A percentile compares a stretch with the other conserved stretches of the same genome.
Conservation (phyloP, 164 flowering plant species). For the Sextonia rubra region DNA sequence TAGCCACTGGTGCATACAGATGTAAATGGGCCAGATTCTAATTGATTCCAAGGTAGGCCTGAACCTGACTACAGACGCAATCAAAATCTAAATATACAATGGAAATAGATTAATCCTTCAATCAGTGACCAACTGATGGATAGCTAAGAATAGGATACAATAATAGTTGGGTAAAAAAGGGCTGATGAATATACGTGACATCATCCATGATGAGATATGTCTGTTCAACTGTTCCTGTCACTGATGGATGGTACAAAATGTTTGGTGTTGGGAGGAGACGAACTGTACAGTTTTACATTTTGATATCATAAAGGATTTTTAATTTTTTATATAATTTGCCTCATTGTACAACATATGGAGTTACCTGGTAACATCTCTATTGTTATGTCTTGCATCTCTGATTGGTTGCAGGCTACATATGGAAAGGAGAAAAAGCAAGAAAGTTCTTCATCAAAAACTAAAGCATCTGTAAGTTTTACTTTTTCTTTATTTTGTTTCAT, state of each 20-base stretch:
- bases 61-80: too few relatives aligned
- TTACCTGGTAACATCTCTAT: neutral
- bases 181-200: neutral
- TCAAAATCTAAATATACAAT: too few relatives aligned
- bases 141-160: neutral
- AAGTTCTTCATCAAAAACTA: slow-evolving; percentile 14
- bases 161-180: neutral
- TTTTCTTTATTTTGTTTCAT: neutral
- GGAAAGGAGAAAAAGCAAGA: slow-evolving; percentile 14
- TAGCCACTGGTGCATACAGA: too few relatives aligned
- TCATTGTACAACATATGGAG: too few relatives aligned
- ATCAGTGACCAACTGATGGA: neutral
- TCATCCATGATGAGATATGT: neutral
- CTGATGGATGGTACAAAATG: neutral
- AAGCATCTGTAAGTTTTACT: slow-evolving; percentile 16
- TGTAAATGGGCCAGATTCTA: too few relatives aligned
- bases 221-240: too few relatives aligned
- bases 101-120: neutral
- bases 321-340: too few relatives aligned
- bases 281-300: neutral
- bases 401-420: slow-evolving; percentile 13
- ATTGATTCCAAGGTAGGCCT: too few relatives aligned
- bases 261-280: neutral
- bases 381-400: neutral
- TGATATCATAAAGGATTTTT: neutral